Evolutionary conservation across 2,329 filamentous ascomycete genomes (phyloP), one percentile per base, ranked within the genome.

Genomic region (Diaporthe ilicicola): DNA sequence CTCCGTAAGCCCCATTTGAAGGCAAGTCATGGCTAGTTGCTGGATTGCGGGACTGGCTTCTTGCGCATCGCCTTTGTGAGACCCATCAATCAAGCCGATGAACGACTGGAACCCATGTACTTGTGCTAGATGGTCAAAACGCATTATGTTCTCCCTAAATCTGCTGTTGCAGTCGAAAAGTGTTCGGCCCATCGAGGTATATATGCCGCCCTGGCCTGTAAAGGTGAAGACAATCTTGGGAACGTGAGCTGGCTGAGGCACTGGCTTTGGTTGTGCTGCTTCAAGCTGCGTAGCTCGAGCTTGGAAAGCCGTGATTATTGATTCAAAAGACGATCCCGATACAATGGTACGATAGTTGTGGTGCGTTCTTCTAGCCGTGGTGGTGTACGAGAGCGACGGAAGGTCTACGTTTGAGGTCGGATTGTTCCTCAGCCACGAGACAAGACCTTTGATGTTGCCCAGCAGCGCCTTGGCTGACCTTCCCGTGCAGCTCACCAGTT

Each of bases 331-430:
- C 5, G 78, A 77, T 0, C 82, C 85, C 3, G 81, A 77, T 50
- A 87, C 82, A 51, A 83, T 84, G 77, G 88, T 82, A 27, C 89
- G 84, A 80, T 85, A 87, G 74, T 85, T 82, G 78, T 90, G 86
- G 73, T 91, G 90, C 13, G 88, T 86, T 48, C 87, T 86, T 22
- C 91, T 86, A 13, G 92, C 92, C 3, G 91, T 93, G 0, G 89
- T 90, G 0, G 90, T 91, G 79, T 93, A 93, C 0, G 91, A 87
- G 1, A 93, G 79, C 71, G 88, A 82, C 1, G 85, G 82, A 17
- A 92, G 32, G 17, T 54, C 77, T 0, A 86, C 85, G 1, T 83
- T 7, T 87, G 55, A n/a, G 5, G 17, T 83, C 3, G 86, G 83
- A 48, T 86, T 83, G 42, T 79, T 74, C 37, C 86, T 84, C 75